A percentile compares a stretch with the other conserved stretches of the same genome.
Conservation (phyloP, 2,329 filamentous ascomycete species). For the Calonectria crousiana region DNA sequence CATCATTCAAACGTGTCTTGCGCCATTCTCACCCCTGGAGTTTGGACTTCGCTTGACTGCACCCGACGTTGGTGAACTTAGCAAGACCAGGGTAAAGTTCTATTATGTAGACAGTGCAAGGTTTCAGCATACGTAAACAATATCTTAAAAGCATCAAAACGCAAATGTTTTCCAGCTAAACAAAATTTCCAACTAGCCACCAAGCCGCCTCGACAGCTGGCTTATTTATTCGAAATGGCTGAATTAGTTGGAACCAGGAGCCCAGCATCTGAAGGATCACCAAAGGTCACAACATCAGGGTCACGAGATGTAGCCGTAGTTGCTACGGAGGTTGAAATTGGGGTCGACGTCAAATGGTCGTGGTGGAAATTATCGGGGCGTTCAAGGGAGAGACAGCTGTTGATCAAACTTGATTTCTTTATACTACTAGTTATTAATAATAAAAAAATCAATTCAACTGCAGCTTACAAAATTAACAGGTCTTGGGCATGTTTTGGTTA, state of each 20-base stretch:
- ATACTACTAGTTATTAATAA: background rate
- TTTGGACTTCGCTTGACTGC: background rate
- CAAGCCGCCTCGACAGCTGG: background rate
- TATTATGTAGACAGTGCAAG: background rate
- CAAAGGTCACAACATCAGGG: background rate
- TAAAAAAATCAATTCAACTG: too few relatives aligned
- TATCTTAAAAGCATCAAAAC: background rate
- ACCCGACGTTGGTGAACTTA: background rate
- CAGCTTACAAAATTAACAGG: background rate
- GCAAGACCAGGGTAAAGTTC: background rate
- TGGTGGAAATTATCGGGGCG: background rate
- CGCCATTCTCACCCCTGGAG: background rate
- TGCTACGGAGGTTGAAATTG: background rate
- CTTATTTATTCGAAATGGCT: background rate
- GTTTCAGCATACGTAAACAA: background rate
- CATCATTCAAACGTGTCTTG: background rate
- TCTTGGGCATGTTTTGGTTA: constrained; percentile 12
- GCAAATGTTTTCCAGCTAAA: background rate
- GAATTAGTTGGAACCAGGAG: background rate
- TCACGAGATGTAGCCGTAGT: background rate
- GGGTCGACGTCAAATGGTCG: background rate
- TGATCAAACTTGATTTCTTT: constrained; percentile 9
- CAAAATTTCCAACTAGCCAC: background rate
- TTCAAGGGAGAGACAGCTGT: background rate
- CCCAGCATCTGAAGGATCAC: background rate